phyloP scores from a whole-genome alignment of 805 yeast genomes.

The Teunomyces barrocoloradensis region DNA sequence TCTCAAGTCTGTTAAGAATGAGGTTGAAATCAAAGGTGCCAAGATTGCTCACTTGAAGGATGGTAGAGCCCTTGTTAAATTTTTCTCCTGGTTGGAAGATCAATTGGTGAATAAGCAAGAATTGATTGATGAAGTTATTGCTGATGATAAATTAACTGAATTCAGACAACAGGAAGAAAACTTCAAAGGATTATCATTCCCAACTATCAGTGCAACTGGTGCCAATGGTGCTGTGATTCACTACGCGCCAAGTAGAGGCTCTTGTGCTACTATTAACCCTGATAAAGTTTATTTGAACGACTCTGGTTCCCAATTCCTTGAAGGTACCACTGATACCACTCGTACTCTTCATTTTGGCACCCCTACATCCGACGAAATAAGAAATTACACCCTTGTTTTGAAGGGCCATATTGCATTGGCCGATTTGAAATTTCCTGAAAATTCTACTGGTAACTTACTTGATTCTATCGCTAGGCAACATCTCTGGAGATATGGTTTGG shows the following conservation, averaged over 20 bases:
- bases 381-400: slow-evolving; percentile 55
- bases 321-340: slow-evolving; percentile 65
- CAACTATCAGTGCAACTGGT: slow-evolving; percentile 73
- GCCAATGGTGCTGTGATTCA: slow-evolving; percentile 77
- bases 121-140: slow-evolving; percentile 56
- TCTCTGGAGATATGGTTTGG: slow-evolving; percentile 56
- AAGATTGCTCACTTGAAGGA: slow-evolving; percentile 54
- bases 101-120: slow-evolving; percentile 42
- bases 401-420: slow-evolving; percentile 56
- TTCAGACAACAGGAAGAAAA: slow-evolving; percentile 41
- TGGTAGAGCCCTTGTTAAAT: slow-evolving; percentile 53
- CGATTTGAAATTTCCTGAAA: slow-evolving; percentile 50
- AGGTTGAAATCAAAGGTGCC: slow-evolving; percentile 50
- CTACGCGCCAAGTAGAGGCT: slow-evolving; percentile 54
- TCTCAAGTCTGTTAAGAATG: slow-evolving; percentile 52
- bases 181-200: slow-evolving; percentile 66
- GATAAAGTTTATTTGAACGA: slow-evolving; percentile 53
- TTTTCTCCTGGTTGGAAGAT: slow-evolving; percentile 59
- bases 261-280: slow-evolving; percentile 50
- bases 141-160: slow-evolving; percentile 46
- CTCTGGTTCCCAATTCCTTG: slow-evolving; percentile 60
- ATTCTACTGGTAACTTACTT: slow-evolving; percentile 51
- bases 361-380: slow-evolving; percentile 46
- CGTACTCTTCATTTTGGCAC: slow-evolving; percentile 54
- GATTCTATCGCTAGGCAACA: slow-evolving; percentile 59